Percentiles rank a stretch among this genome's conserved stretches.
phyloP scores from a whole-genome alignment of 2,329 filamentous ascomycete genomes.

The Cercospora sp. region DNA sequence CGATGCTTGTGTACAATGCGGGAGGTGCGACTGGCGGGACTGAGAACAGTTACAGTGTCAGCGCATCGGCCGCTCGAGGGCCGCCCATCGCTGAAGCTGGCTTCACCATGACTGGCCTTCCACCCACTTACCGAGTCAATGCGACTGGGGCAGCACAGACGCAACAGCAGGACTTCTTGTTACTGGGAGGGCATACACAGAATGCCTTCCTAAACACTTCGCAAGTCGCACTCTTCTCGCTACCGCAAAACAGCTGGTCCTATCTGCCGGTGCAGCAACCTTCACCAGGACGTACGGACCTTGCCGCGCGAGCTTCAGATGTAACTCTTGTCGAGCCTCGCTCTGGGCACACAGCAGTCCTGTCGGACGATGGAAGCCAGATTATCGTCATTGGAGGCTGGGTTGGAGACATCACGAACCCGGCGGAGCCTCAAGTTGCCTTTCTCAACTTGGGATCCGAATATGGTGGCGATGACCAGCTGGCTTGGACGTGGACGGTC shows the following conservation, averaged over 20 bases:
- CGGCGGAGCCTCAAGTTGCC: slow-evolving; percentile 79
- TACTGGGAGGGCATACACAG: slow-evolving; percentile 82
- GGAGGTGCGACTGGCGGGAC: slow-evolving; percentile 37
- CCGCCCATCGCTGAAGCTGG: slow-evolving; percentile 80
- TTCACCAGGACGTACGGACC: slow-evolving; percentile 52
- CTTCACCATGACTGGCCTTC: slow-evolving; percentile 75
- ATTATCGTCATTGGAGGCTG: slow-evolving; percentile 85
- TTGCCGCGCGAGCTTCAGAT: slow-evolving; percentile 49
- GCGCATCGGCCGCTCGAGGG: slow-evolving; percentile 55
- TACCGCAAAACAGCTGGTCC: slow-evolving; percentile 84
- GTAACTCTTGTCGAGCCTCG: slow-evolving; percentile 66
- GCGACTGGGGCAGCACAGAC: slow-evolving; percentile 57
- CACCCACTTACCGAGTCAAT: slow-evolving; percentile 67
- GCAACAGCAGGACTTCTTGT: slow-evolving; percentile 74
- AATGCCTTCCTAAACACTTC: slow-evolving; percentile 92
- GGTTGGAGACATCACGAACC: slow-evolving; percentile 76
- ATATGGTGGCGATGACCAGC: slow-evolving; percentile 57
- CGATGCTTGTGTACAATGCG: slow-evolving; percentile 69
- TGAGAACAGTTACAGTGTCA: slow-evolving; percentile 48
- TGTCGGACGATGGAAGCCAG: slow-evolving; percentile 75
- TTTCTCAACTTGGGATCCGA: slow-evolving; percentile 73
- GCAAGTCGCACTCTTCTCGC: slow-evolving; percentile 78
- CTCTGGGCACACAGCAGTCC: slow-evolving; percentile 83
- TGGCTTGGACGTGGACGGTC: slow-evolving; percentile 68
- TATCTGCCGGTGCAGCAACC: slow-evolving; percentile 67